These are phyloP conservation scores for Penicillium sp. DNA, from an alignment of 2,329 filamentous ascomycete genomes.

Conservation along the genomic window DNA sequence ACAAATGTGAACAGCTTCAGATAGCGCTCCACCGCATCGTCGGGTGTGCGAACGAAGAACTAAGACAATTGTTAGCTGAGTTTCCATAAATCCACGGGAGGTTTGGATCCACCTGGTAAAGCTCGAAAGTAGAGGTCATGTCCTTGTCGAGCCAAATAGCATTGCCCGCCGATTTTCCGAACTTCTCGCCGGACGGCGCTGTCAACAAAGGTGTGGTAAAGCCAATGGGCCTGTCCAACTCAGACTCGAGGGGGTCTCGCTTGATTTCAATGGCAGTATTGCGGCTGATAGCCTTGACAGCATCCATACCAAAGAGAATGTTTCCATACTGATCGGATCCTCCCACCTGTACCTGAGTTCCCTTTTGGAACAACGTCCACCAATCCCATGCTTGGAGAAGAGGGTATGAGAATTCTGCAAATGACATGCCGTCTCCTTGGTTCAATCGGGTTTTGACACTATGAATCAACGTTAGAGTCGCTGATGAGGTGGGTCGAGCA, in stretches of 20 bases:
- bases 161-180: slow-evolving; percentile 92
- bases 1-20: slow-evolving; percentile 90
- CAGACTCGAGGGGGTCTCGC: slow-evolving; percentile 34
- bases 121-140: slow-evolving; percentile 75
- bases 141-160: slow-evolving; percentile 85
- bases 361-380: slow-evolving; percentile 74
- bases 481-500: background rate
- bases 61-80: slow-evolving; percentile 38
- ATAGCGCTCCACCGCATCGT: slow-evolving; percentile 74
- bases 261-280: slow-evolving; percentile 37
- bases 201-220: slow-evolving; percentile 89
- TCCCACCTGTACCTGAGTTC: slow-evolving; percentile 81
- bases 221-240: slow-evolving; percentile 60
- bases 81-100: background rate
- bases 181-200: slow-evolving; percentile 78
- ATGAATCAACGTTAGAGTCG: slow-evolving; percentile 5
- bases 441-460: slow-evolving; percentile 76
- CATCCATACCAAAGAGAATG: slow-evolving; percentile 83
- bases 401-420: slow-evolving; percentile 89
- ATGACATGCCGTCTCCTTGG: slow-evolving; percentile 88
- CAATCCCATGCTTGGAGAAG: slow-evolving; percentile 95
- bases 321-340: slow-evolving; percentile 97
- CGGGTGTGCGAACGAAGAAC: slow-evolving; percentile 79
- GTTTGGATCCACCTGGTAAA: slow-evolving; percentile 60
- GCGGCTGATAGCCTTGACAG: slow-evolving; percentile 69